Conservation (phyloP, 176 grass and related monocot genomes). For the Otatea glauca region DNA sequence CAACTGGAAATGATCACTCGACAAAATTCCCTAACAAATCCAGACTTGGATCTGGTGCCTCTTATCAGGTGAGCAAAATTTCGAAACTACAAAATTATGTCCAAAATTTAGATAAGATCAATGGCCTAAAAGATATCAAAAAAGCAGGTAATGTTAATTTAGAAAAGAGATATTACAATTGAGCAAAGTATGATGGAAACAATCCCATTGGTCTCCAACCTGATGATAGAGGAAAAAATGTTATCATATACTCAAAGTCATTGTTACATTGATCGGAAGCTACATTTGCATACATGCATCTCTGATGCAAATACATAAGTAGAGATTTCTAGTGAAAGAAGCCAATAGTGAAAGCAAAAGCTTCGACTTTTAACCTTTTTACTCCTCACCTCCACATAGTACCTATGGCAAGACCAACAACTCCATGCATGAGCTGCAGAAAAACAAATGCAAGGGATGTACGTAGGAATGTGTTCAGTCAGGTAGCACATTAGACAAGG, state of each 20-base stretch:
- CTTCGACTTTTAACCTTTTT: constrained; percentile 34
- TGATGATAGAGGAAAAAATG: constrained; percentile 43
- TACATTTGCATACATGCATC: constrained; percentile 6
- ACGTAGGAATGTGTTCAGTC: background rate
- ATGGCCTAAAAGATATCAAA: background rate
- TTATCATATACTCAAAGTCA: constrained; percentile 9
- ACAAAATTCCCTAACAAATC: constrained; percentile 18
- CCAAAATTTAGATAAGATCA: background rate
- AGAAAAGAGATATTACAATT: constrained; percentile 61
- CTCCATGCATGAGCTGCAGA: constrained; percentile 90
- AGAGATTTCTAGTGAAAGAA: constrained; percentile 24
- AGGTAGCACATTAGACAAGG: background rate
- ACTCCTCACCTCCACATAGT: constrained; percentile 85
- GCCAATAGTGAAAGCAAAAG: constrained; percentile 22
- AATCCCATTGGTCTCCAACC: constrained; percentile 70
- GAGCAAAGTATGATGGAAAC: constrained; percentile 82
- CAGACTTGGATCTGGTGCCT: background rate
- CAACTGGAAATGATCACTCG: background rate
- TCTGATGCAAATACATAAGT: constrained; percentile 23
- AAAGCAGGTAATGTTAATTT: constrained; percentile 21
- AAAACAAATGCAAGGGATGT: constrained; percentile 29
- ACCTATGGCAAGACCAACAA: constrained; percentile 90
- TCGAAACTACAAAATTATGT: no score
- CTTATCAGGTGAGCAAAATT: background rate
- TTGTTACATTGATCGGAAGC: constrained; percentile 13